Evolutionary conservation across 2,329 filamentous ascomycete genomes (phyloP), one percentile per base, ranked within the genome.

Genomic region (Trichoderma breve): DNA sequence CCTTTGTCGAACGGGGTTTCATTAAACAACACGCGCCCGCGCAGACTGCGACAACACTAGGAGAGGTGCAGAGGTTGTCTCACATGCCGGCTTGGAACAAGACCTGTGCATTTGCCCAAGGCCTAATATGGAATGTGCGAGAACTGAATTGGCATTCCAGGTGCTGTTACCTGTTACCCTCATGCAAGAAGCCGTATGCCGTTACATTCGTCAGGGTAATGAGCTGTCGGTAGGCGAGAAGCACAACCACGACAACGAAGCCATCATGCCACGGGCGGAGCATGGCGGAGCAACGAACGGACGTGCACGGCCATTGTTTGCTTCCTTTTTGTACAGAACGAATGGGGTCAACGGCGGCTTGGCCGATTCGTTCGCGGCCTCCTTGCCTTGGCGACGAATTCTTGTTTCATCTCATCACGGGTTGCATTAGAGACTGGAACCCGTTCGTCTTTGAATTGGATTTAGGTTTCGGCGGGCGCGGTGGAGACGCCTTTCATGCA

Each of bases 241-340:
- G 36, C 18, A 21, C 57, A 21, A 60, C 39, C 39, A 43, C 57
- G 28, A 70, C 39, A n/a, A 55, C 21, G 28, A 70, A 18, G 30
- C 34, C 34, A 30, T 30, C 67, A n/a, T 53, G 24, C n/a, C 60
- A 64, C 55, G 67, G 67, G 60, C 21, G 36, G 39, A 70, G 67
- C 39, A n/a, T 43, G 57, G 39, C 67, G 57, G 67, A 70, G 67
- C 67, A 28, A 21, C 34, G 21, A 26, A 15, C 18, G 62, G 39
- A 55, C 39, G 67, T 62, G 67, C 67, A 70, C 67, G 67, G 67
- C 32, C 57, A 51, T 36, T 70, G 67, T 70, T 70, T 70, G 67
- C 67, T 70, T 62, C 57, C 55, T 60, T 55, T 71, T 57, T 55
- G 15, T 58, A 68, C 43, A 69, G 58, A 72, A 53, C 39, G 32